Base-by-base conservation (phyloP, 257 asterid genomes). In the Pogostemon cablin region DNA sequence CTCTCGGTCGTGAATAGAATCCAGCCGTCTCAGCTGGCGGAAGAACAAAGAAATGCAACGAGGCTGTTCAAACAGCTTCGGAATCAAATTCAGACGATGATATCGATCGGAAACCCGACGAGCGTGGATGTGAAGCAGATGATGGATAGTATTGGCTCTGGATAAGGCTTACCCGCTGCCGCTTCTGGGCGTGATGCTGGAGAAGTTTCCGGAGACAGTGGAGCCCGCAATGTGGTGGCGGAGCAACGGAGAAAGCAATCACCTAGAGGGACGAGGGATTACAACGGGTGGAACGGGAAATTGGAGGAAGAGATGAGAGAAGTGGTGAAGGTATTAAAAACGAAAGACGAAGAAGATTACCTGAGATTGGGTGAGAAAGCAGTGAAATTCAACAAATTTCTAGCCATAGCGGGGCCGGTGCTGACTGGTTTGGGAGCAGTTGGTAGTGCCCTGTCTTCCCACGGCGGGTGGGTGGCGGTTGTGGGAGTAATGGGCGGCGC, bases 11-110 rank as follows among this genome's bases (percentile, higher is more conserved):
- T 86, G 83, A 86, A 86, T 32, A 79, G 85, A 32, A 83, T 87
- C 55, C 97, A 91, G 67, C 93, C 98, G 1, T 89, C 93, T 39
- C 98, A 91, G 71, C 85, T 89, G 0, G 93, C 87, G 0, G 96
- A 91, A 63, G 98, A 91, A 49, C 98, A 92, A 20, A 38, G 95
- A 17, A 92, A 86, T 50, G 96, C 93, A 0, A 56, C 68, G 2
- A 83, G 96, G 77, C 75, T 87, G 40, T 87, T 92, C 77, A 74
- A 80, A 71, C 90, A 89, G 68, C 81, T 87, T 3, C 78, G 72
- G 4, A 80, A 66, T 17, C 89, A 86, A 44, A 82, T 92, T 5
- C 71, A 76, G 73, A 86, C 87, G 2, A 65, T 70, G 1, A 4
- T 92, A 34, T 60, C 81, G 1, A 17, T 82, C 0, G 86, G 90